Conservation (phyloP, 164 flowering plant species). For the Umbellularia californica region DNA sequence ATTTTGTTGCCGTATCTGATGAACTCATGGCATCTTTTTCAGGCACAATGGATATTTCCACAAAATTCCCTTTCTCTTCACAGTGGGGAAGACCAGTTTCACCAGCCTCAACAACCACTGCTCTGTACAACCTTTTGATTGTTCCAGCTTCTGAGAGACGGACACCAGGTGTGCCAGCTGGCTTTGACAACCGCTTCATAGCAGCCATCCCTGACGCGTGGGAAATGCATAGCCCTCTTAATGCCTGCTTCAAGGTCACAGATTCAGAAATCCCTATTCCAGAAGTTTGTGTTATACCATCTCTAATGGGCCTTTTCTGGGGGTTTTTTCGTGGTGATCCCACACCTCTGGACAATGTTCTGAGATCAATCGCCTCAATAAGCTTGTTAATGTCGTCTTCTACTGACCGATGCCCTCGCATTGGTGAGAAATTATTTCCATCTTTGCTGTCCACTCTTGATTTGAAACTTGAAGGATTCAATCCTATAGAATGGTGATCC, state of each 20-base stretch:
- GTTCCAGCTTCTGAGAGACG: conserved; percentile 47
- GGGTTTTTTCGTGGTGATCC: conserved; percentile 39
- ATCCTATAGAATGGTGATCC: conserved; percentile 16
- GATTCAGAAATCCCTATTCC: conserved; percentile 76
- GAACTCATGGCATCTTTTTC: conserved; percentile 25
- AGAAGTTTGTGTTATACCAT: conserved; percentile 40
- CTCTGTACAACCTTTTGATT: conserved; percentile 48
- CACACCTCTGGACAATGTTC: conserved; percentile 26
- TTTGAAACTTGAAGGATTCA: conserved; percentile 13
- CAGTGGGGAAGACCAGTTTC: conserved; percentile 34
- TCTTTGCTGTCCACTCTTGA: conserved; percentile 16
- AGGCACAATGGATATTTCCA: conserved; percentile 63
- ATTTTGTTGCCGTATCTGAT: conserved; percentile 24
- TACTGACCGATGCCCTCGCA: conserved; percentile 34
- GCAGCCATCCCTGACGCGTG: conserved; percentile 98
- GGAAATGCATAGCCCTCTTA: conserved; percentile 81
- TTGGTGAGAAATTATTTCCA: conserved; percentile 17
- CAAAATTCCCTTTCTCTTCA: conserved; percentile 43
- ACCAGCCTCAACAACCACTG: conserved; percentile 52
- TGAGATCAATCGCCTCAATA: conserved; percentile 49
- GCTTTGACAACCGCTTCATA: conserved; percentile 53
- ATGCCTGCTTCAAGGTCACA: conserved; percentile 77
- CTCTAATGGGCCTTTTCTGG: conserved; percentile 64
- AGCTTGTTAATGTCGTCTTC: conserved; percentile 67
- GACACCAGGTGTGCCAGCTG: conserved; percentile 30